Conservation (phyloP, 768 basidiomycete species). For the Boletus rex-veris region DNA sequence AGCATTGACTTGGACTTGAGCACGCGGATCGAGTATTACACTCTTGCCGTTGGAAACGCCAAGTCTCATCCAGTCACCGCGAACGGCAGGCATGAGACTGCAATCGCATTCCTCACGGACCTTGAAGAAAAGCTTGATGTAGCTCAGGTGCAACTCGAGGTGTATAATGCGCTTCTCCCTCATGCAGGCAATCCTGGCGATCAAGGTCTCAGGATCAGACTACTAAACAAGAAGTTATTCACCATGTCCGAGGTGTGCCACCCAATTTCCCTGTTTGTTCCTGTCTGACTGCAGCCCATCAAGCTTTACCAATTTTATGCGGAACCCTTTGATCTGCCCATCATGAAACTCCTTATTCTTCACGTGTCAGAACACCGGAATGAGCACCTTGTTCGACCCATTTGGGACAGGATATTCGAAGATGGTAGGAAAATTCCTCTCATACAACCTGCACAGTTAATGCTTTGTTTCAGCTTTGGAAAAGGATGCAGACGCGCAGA, state of each 20-base stretch:
- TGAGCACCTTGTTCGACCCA: conserved; percentile 71
- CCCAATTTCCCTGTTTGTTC: background rate
- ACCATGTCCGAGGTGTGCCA: conserved; percentile 78
- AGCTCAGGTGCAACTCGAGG: conserved; percentile 93
- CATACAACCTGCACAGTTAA: conserved; percentile 4
- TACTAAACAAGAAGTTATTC: conserved; percentile 59
- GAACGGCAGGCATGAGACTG: conserved; percentile 76
- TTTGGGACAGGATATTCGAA: conserved; percentile 87
- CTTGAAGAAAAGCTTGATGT: conserved; percentile 97
- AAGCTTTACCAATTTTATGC: conserved; percentile 90
- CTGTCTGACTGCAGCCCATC: conserved; percentile 8
- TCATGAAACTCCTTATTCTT: conserved; percentile 84
- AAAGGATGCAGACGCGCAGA: conserved; percentile 51
- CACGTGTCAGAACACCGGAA: conserved; percentile 94
- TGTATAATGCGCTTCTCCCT: conserved; percentile 64
- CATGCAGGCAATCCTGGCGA: conserved; percentile 59
- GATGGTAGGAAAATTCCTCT: conserved; percentile 50
- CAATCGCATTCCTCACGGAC: conserved; percentile 93
- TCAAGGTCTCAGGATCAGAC: conserved; percentile 58
- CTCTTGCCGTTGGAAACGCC: conserved; percentile 91
- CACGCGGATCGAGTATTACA: conserved; percentile 84
- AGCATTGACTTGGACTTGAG: conserved; percentile 71
- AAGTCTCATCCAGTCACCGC: conserved; percentile 88
- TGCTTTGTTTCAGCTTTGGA: conserved; percentile 42
- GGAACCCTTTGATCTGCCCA: conserved; percentile 76